These are phyloP conservation scores for Detonula confervacea DNA, from an alignment of 352 stramenopile species.

Conservation along the genomic window DNA sequence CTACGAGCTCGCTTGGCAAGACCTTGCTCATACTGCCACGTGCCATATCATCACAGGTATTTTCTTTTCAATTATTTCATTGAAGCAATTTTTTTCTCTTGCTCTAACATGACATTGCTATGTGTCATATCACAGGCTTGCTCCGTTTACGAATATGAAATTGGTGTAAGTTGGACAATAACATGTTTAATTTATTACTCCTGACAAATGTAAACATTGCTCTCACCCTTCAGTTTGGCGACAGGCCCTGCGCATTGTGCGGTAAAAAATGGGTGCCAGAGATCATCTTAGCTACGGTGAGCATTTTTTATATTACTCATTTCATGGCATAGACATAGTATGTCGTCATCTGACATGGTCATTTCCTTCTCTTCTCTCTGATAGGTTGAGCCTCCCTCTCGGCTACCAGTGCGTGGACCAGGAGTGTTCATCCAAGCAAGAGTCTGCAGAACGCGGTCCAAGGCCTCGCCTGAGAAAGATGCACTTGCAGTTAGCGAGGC, in stretches of 20 bases:
- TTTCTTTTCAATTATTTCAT: no score
- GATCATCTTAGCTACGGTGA: constrained; percentile 88
- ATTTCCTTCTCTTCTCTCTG: no score
- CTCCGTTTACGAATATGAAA: constrained; percentile 97
- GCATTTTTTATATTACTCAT: no score
- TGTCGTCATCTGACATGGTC: no score
- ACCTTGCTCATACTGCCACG: constrained; percentile 95
- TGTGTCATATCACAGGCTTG: constrained; percentile 90
- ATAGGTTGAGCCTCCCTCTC: constrained; percentile 89
- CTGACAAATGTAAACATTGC: no score
- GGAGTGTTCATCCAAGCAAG: constrained; percentile 95
- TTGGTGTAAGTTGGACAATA: no score
- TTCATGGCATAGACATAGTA: no score
- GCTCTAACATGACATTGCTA: no score
- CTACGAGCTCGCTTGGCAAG: constrained; percentile 69
- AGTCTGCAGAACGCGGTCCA: constrained; percentile 91
- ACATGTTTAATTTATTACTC: no score
- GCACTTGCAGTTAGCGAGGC: constrained; percentile 93
- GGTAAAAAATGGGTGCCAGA: constrained; percentile 98
- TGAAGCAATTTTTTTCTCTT: no score
- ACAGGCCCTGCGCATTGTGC: constrained; percentile 95
- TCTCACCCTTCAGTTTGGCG: no score
- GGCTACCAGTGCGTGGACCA: constrained; percentile 74
- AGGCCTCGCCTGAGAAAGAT: constrained; percentile 93
- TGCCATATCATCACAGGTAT: constrained; percentile 98